A percentile compares a stretch with the other conserved stretches of the same genome.
phyloP scores from a whole-genome alignment of 2,329 filamentous ascomycete genomes.

The Apiospora marii region DNA sequence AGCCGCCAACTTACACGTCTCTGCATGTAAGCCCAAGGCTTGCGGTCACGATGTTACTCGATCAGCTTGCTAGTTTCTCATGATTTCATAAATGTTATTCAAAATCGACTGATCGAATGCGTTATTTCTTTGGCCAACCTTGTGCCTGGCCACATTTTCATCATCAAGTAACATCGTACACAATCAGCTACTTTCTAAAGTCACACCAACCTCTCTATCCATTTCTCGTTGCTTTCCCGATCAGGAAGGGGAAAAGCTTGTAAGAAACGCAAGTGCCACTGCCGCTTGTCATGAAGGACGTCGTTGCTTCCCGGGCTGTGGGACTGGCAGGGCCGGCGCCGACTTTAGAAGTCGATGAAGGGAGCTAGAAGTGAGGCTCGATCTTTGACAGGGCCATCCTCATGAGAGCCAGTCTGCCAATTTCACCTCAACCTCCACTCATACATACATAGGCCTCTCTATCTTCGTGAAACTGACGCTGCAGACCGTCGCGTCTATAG shows the following conservation, averaged over 20 bases:
- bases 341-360: neutral
- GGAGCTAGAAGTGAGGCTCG: constrained; percentile 4
- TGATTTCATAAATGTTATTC: neutral
- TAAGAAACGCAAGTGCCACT: neutral
- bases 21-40: neutral
- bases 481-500: neutral
- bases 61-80: neutral
- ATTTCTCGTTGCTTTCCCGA: neutral
- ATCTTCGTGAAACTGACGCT: neutral
- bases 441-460: neutral
- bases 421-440: neutral
- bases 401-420: neutral
- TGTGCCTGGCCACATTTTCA: neutral
- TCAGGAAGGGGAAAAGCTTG: neutral
- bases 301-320: neutral
- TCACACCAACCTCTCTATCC: neutral
- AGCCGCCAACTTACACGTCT: neutral
- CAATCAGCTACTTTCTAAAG: neutral
- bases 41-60: neutral
- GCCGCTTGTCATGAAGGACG: neutral
- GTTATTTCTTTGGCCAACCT: neutral
- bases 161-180: neutral
- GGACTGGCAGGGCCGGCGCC: neutral
- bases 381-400: neutral
- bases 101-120: neutral